Evolutionary conservation across 2,329 filamentous ascomycete species (phyloP), one percentile per base, ranked within the genome.

Genomic region (Curvularia sp.): DNA sequence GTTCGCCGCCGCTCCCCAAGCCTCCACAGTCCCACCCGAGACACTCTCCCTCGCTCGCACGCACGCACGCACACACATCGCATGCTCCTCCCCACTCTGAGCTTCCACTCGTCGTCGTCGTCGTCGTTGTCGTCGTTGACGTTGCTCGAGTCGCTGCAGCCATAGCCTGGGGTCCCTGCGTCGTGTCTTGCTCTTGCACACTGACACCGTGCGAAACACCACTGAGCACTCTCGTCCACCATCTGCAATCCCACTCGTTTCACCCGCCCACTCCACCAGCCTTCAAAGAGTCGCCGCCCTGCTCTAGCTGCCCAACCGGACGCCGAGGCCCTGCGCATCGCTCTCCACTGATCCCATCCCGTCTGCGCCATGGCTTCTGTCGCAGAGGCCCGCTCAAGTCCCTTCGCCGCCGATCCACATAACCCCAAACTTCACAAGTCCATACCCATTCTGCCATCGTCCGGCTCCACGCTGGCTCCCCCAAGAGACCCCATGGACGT

Each of bases 401-500:
- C 80, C 41, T 82, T 84, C 64, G 70, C 80, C 59, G 74, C 74
- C 70, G 75, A 78, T 53, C 61, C 69, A 3, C 74, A 77, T 74
- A 67, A 75, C 74, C 69, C 74, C 47, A 74, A 78, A 55, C 79
- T 81, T 63, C 80, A 82, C 70, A 81, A 82, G 70, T 81, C 81
- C 46, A 81, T 85, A 46, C 81, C 83, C 49, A 80, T 85, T 58
- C 79, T 84, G 49, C 79, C 81, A 18, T 82, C 82, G 18, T 80
- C 81, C 34, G 70, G 74, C 51, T 74, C 79, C 46, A 78, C 80
- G 47, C 67, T 79, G 46, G 77, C 78, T 48, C 74, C 78, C 59
- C 77, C 80, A 30, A 79, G 78, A 55, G 84, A 85, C 63, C 79
- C 82, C 54, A 87, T 86, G 83, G 83, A 86, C 57, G 77, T 84